A percentile compares a stretch with the other conserved stretches of the same genome.
phyloP scores from a whole-genome alignment of 2,329 filamentous ascomycete genomes.

The Apiospora hydei region DNA sequence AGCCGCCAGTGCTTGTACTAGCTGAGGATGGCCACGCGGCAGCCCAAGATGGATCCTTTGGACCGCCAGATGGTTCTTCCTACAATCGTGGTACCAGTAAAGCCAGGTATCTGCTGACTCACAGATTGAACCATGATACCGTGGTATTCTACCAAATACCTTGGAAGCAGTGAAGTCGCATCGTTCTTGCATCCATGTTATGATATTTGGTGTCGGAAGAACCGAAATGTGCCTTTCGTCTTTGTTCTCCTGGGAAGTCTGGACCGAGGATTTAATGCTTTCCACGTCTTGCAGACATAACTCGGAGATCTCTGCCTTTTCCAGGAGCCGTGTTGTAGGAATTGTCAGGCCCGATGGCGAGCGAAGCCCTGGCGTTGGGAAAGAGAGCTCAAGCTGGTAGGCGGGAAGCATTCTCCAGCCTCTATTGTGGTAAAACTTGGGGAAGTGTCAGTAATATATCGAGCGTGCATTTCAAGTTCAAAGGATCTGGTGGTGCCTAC shows the following conservation, averaged over 20 bases:
- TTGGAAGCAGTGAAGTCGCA: neutral
- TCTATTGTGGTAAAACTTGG: constrained; percentile 1
- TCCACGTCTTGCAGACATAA: neutral
- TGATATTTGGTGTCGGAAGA: neutral
- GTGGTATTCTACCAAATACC: no score
- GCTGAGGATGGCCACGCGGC: neutral
- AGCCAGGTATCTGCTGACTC: neutral
- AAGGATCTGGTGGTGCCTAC: neutral
- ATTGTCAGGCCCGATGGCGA: neutral
- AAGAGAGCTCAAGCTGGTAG: neutral
- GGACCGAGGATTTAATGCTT: neutral
- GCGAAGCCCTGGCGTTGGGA: neutral
- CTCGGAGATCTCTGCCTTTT: neutral
- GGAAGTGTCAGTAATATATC: neutral
- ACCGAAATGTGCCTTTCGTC: neutral
- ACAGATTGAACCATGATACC: neutral
- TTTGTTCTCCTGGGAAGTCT: neutral
- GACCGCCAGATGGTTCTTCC: neutral
- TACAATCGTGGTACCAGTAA: constrained; percentile 5
- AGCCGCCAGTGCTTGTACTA: neutral
- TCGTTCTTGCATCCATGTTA: neutral
- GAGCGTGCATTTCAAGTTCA: no score
- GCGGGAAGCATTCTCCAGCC: constrained; percentile 14
- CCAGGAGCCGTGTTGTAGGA: neutral
- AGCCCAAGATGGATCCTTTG: neutral